Evolutionary conservation across 78 protist species (phyloP), one percentile per base, ranked within the genome.

Genomic region (Dictyostelium capitatum): DNA sequence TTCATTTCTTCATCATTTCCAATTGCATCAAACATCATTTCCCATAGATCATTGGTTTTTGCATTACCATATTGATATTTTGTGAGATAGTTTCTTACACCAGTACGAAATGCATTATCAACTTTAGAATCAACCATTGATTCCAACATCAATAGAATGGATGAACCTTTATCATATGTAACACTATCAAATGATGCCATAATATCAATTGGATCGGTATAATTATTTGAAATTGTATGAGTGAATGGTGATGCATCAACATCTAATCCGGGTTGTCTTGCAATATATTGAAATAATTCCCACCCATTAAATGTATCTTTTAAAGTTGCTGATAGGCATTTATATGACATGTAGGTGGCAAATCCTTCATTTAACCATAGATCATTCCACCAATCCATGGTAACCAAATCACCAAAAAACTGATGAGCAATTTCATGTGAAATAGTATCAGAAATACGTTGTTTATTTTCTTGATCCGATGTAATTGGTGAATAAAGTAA

Each of bases 311-410:
- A 87, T 23, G n/a, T 37, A 0, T 87, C 64, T 6, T 57, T 30
- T 32, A 46, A n/a, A 15, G 46, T 37, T 1, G 17, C 14, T 17
- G 59, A 94, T 59, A 90, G 90, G 12, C 96, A 97, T 14, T 57
- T 25, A 89, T 77, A 78, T 9, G 92, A 98, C 72, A 97, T 87
- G 19, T 75, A 96, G 3, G 97, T 96, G 9, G 99, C 98, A 70
- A 97, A 97, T 23, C 97, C 98, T 79, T 97, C 98, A 78, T 97
- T 97, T 19, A 97, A 92, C 96, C 98, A 98, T 14, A 98, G 85
- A 67, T 97, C 93, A 43, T 89, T 92, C 99, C 99, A 98, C 99
- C 98, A 98, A 47, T 89, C 95, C 98, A 97, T 97, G 25, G 99
- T 98, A 20, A 97, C 98, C 20, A 98, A 95, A 69, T 98, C 96